Evolutionary conservation across 192 early-diverging fungal species (phyloP), one percentile per base, ranked within the genome.

Genomic region (Dissophora globulifera): DNA sequence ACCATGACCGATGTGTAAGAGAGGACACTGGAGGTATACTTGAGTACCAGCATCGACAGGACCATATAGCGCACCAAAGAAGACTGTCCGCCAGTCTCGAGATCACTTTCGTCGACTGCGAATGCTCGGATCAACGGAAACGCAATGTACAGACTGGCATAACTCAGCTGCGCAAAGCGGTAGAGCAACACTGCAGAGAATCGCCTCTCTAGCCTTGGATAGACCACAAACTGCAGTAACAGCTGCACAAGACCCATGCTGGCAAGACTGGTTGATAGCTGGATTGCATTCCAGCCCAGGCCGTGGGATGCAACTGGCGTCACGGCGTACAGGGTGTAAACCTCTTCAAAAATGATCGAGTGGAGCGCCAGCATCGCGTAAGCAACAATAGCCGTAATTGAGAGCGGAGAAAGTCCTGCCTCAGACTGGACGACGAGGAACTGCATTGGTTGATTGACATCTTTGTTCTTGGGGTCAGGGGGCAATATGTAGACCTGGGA

Each of bases 341-440:
- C 67, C 61, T 86, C 86, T 47, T 88, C 86, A 51, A 84, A 84
- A 2, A 84, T 42, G 38, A 82, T 84, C 11, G 79, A 58, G 52
- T 85, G 83, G 4, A 88, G 79, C 9, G 70, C 79, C 31, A 83
- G 47, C 25, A 83, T 43, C 1, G 71, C 67, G 42, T 71, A 78
- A 16, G 67, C 58, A 8, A 69, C 38, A 29, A 81, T 66, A 7
- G 62, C 50, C 2, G 41, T 57, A 32, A 70, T 62, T 3, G 79
- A 69, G 2, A 79, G 32, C 6, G 62, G 67, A 4, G 69, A 69
- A 0, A 80, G 50, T 13, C 61, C 60, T 3, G 10, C 20, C 13
- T 63, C 66, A 3, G 54, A 26, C 46, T 70, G 65, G 12, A 69
- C 31, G 1, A 70, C 67, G 4, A 66, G n/a, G 1, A 70, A 13